Conservation (phyloP, 331 rosid genomes). For the Spiraea crenata region DNA sequence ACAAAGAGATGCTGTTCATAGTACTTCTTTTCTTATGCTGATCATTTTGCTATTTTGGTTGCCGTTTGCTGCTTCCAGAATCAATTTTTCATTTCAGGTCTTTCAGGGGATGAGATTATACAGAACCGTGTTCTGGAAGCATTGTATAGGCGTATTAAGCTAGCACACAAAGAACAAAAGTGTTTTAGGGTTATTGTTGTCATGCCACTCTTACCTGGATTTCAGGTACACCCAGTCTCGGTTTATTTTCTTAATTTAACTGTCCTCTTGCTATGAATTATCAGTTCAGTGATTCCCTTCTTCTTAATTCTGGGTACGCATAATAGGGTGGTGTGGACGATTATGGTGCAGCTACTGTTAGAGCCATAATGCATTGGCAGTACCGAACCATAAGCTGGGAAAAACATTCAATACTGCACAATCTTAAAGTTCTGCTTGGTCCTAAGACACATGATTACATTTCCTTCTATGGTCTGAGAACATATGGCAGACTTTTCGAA, state of each 20-base stretch:
- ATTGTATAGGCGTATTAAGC: slow-evolving; percentile 36
- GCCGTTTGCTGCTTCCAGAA: slow-evolving; percentile 38
- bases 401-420: slow-evolving; percentile 40
- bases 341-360: slow-evolving; percentile 50
- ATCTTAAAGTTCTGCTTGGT: slow-evolving; percentile 40
- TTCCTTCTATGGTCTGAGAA: slow-evolving; percentile 46
- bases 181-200: slow-evolving; percentile 45
- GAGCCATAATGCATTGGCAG: slow-evolving; percentile 60
- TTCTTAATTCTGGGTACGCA: neutral
- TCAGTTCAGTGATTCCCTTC: neutral
- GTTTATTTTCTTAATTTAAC: neutral
- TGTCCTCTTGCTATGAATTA: neutral
- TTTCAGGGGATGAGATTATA: slow-evolving; percentile 41
- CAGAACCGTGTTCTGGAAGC: slow-evolving; percentile 47
- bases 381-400: slow-evolving; percentile 48
- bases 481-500: slow-evolving; percentile 46
- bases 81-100: slow-evolving; percentile 53
- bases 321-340: slow-evolving; percentile 52
- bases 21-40: neutral
- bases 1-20: neutral
- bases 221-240: slow-evolving; percentile 35
- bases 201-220: slow-evolving; percentile 51
- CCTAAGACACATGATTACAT: slow-evolving; percentile 44
- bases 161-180: slow-evolving; percentile 40
- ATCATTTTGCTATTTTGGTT: neutral